Percentiles rank a stretch among this genome's conserved stretches.
These are phyloP conservation scores for Endotrypanum monterogeii DNA, from an alignment of 208 protist species.

Conservation along the genomic window DNA sequence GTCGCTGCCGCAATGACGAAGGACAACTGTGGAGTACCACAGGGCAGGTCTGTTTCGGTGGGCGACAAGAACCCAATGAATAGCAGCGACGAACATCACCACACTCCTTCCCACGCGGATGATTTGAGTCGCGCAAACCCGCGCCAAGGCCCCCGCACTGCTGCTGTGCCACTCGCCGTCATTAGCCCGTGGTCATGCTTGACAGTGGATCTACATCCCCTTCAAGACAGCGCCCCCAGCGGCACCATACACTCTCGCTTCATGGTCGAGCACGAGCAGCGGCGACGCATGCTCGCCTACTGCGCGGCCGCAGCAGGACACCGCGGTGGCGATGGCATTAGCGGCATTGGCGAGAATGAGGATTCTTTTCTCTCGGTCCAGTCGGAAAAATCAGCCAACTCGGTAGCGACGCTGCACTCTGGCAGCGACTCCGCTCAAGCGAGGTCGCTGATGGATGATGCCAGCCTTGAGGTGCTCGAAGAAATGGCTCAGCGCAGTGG, in stretches of 20 bases:
- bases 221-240: slow-evolving; percentile 10
- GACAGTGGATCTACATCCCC: slow-evolving; percentile 30
- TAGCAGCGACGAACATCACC: neutral
- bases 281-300: slow-evolving; percentile 31
- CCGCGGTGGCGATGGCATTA: slow-evolving; percentile 8
- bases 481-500: slow-evolving; percentile 24
- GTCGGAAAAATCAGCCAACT: slow-evolving; percentile 9
- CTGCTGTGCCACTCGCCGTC: slow-evolving; percentile 14
- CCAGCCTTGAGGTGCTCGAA: slow-evolving; percentile 29
- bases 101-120: neutral
- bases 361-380: slow-evolving; percentile 35
- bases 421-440: slow-evolving; percentile 2
- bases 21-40: neutral
- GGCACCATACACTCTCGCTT: slow-evolving; percentile 37
- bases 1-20: slow-evolving; percentile 8
- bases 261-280: slow-evolving; percentile 41
- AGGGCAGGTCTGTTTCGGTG: neutral
- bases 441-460: slow-evolving; percentile 12
- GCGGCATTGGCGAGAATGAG: slow-evolving; percentile 10
- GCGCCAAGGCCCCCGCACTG: neutral
- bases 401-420: slow-evolving; percentile 17
- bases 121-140: neutral
- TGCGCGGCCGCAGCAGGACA: slow-evolving; percentile 20
- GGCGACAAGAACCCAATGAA: slow-evolving; percentile 9
- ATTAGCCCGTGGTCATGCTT: slow-evolving; percentile 28